Percentiles rank a stretch among this genome's conserved stretches.
phyloP scores from a whole-genome alignment of 2,329 filamentous ascomycete genomes.

The Fusarium sp. region DNA sequence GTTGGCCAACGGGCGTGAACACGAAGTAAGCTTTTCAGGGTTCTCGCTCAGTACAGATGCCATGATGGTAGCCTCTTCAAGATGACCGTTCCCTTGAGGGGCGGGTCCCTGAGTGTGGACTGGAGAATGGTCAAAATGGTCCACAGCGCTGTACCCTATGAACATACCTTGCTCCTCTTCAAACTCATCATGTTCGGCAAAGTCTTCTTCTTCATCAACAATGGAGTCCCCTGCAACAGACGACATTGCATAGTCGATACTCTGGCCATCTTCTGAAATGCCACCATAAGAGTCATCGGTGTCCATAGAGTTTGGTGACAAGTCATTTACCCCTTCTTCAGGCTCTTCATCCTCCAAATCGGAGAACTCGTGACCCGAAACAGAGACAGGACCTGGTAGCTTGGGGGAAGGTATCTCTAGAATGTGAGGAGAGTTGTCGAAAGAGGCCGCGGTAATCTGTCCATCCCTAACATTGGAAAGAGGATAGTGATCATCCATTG shows the following conservation, averaged over 20 bases:
- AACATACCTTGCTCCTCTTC: constrained; percentile 32
- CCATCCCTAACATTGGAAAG: constrained; percentile 27
- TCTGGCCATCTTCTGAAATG: constrained; percentile 12
- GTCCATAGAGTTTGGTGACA: constrained; percentile 33
- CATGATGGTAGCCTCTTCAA: background rate
- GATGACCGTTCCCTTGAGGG: background rate
- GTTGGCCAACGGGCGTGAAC: background rate
- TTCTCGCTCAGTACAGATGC: background rate
- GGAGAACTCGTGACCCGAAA: constrained; percentile 5
- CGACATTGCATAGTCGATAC: constrained; percentile 1
- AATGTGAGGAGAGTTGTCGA: background rate
- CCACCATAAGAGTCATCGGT: constrained; percentile 22
- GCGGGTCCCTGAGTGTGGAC: background rate
- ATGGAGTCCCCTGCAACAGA: background rate
- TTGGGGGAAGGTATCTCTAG: background rate
- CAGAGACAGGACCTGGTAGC: background rate
- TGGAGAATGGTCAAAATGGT: constrained; percentile 25
- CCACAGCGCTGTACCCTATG: background rate
- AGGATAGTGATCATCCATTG: constrained; percentile 34
- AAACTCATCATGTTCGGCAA: constrained; percentile 43
- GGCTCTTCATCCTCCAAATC: constrained; percentile 7
- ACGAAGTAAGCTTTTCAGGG: background rate
- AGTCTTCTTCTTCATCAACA: constrained; percentile 20
- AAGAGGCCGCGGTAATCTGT: background rate
- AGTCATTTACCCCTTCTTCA: constrained; percentile 11